Evolutionary conservation across 2,329 filamentous ascomycete genomes (phyloP).

Genomic region (Ceratocystis cubensis): DNA sequence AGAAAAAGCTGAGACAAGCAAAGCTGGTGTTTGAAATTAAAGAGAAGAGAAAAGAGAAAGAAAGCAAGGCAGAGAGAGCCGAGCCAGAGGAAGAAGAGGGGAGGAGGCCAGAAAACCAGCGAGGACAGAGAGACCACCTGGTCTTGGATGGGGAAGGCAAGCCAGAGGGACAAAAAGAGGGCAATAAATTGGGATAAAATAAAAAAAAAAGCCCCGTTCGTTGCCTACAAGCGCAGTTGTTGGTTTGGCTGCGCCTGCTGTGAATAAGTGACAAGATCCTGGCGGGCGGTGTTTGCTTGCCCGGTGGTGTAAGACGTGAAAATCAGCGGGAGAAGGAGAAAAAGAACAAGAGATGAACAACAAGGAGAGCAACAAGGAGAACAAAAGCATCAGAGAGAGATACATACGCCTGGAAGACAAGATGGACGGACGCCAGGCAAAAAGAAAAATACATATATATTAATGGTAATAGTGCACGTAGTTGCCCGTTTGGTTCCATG

Average conservation of each 20-base stretch:
- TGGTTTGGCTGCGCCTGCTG: background rate
- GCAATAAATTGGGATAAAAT: background rate
- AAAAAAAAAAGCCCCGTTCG: background rate
- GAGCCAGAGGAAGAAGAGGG: background rate
- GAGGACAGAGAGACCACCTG: background rate
- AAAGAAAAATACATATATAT: background rate
- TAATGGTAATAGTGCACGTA: too few relatives aligned
- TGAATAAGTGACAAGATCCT: background rate
- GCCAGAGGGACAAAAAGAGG: background rate
- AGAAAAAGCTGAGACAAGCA: background rate
- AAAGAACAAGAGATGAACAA: background rate
- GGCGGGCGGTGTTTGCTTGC: background rate
- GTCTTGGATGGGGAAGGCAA: too few relatives aligned
- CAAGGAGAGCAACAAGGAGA: background rate
- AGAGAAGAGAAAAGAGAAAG: background rate
- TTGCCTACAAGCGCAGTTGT: background rate
- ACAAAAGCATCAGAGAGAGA: background rate
- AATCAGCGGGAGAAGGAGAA: background rate
- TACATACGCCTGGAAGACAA: too few relatives aligned
- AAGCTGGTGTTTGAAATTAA: background rate
- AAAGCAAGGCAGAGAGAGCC: background rate
- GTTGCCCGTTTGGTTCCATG: too few relatives aligned
- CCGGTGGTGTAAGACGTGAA: background rate
- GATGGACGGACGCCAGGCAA: background rate
- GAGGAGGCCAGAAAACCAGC: background rate